Base-by-base conservation (phyloP, 2,329 filamentous ascomycete species). In the Xylaria sp. region DNA sequence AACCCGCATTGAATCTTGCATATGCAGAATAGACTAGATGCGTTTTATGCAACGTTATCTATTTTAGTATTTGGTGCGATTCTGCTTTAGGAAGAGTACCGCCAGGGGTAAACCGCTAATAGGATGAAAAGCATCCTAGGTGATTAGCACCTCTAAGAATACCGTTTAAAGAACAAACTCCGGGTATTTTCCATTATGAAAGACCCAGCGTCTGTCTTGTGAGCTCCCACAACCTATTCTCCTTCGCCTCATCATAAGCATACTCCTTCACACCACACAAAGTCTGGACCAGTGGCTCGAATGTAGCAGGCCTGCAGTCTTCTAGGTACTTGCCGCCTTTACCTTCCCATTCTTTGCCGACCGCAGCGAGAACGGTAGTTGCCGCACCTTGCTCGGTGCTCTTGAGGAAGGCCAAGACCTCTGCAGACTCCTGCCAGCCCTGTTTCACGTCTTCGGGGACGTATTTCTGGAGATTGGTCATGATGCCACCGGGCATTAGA, bases 311-410 rank as follows among this genome's bases (percentile, higher is more conserved):
- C 18, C 12, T 32, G 15, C 67, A 70, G 12, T 70, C 65, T 20
- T 71, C 69, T 5, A 70, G 25, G 50, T 70, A 71, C 30, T 65
- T 62, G 34, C 67, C 69, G 12, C 69, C 69, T 18, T 65, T 70
- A 0, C 69, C 69, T 30, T 71, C 67, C 60, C 76, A 80, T 39
- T 79, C 79, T 65, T 75, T 76, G 7, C 69, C 72, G 20, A 83
- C 63, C 1, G 80, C 81, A 0, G 79, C 81, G 69, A 76, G 78
- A 69, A 76, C 76, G 6, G 76, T 78, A 15, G 83, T 83, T 1
- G 83, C 80, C 57, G 81, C 82, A 7, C 82, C 83, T 69, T 84
- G 83, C 59, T 77, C 79, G 7, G 73, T 75, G 60, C 56, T 62
- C 61, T 66, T 65, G 1, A 65, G 18, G 62, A 65, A 65, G 13